Percentiles rank a stretch among this genome's conserved stretches.
These are phyloP conservation scores for Candida xiaguanensis DNA, from an alignment of 805 yeast species.

Conservation along the genomic window DNA sequence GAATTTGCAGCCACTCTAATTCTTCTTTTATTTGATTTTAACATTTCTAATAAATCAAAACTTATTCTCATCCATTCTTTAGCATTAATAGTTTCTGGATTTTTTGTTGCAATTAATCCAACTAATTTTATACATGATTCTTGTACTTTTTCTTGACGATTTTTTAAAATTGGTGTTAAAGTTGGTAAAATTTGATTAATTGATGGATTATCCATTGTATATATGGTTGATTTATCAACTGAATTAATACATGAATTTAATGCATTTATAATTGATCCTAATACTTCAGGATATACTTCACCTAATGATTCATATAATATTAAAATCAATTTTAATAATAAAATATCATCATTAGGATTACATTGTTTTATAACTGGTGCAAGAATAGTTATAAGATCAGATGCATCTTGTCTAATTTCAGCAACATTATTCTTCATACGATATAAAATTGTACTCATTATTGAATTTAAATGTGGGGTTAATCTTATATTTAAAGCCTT, in stretches of 20 bases:
- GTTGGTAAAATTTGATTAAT: constrained; percentile 80
- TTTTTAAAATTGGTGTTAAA: constrained; percentile 84
- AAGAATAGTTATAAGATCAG: constrained; percentile 65
- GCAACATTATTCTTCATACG: constrained; percentile 69
- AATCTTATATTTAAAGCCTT: constrained; percentile 59
- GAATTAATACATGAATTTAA: constrained; percentile 57
- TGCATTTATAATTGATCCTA: constrained; percentile 81
- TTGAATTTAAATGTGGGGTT: constrained; percentile 67
- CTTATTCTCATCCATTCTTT: constrained; percentile 98
- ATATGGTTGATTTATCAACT: constrained; percentile 56
- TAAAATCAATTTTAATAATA: constrained; percentile 65
- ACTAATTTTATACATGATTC: constrained; percentile 74
- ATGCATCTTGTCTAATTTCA: constrained; percentile 77
- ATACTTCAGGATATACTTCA: constrained; percentile 89
- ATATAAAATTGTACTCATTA: constrained; percentile 68
- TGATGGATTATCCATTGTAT: constrained; percentile 59
- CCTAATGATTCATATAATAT: constrained; percentile 89
- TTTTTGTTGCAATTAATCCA: constrained; percentile 76
- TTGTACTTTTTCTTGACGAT: constrained; percentile 88
- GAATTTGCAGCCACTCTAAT: constrained; percentile 82
- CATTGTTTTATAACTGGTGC: constrained; percentile 67
- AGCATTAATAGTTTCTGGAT: constrained; percentile 80
- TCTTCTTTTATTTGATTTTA: constrained; percentile 72
- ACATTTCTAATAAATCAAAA: constrained; percentile 83
- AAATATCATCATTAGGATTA: constrained; percentile 54